phyloP scores from a whole-genome alignment of 257 asterid genomes.

The Przewalskia tangutica region DNA sequence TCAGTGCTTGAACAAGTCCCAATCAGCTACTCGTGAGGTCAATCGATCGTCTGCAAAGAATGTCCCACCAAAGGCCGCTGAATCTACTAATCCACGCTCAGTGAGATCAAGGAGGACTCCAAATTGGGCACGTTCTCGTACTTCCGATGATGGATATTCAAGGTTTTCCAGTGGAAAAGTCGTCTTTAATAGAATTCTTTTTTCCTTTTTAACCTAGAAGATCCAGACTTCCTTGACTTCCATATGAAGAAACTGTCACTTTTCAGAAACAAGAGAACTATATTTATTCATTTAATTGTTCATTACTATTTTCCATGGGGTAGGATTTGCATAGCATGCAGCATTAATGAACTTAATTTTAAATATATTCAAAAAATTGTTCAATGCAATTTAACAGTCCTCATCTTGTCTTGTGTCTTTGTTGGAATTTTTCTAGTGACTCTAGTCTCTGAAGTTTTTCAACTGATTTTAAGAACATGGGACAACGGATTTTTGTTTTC shows the following conservation, averaged over 20 bases:
- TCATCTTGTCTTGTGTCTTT: slow-evolving; percentile 5
- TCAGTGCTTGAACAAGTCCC: slow-evolving; percentile 54
- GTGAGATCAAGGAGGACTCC: slow-evolving; percentile 93
- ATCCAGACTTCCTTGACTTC: background rate
- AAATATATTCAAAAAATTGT: no score
- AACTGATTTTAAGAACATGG: slow-evolving; percentile 71
- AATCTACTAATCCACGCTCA: slow-evolving; percentile 53
- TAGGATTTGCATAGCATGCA: background rate
- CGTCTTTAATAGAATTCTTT: background rate
- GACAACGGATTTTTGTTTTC: slow-evolving; percentile 79
- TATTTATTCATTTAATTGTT: background rate
- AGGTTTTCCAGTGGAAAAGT: slow-evolving; percentile 35
- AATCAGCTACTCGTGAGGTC: slow-evolving; percentile 18
- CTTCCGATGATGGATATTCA: slow-evolving; percentile 84
- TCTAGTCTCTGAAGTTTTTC: slow-evolving; percentile 46
- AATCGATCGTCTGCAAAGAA: slow-evolving; percentile 30
- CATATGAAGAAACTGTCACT: background rate
- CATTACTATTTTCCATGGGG: background rate
- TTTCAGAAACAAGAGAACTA: background rate
- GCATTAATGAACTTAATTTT: background rate
- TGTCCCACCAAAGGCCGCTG: slow-evolving; percentile 32
- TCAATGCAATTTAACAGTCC: background rate
- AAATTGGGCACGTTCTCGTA: slow-evolving; percentile 74
- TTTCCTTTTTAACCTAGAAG: background rate
- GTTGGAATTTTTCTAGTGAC: slow-evolving; percentile 40